Percentiles rank a stretch among this genome's conserved stretches.
Conservation (phyloP, 495 filamentous ascomycete genomes). For the Neurospora africana region DNA sequence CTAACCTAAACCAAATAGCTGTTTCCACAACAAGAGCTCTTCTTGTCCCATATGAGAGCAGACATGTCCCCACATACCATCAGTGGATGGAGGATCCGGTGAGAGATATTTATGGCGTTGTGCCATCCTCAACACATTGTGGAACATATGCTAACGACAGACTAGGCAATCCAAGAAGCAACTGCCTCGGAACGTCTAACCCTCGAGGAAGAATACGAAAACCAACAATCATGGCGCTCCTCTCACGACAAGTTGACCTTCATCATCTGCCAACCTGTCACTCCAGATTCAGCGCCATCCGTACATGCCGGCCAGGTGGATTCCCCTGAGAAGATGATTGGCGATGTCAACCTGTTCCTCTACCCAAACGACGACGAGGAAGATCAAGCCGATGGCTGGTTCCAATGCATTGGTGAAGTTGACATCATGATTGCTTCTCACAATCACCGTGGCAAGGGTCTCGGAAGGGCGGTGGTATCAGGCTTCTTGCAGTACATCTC, state of each 20-base stretch:
- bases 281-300: not conserved
- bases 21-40: slow-evolving; percentile 54
- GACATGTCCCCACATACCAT: slow-evolving; percentile 75
- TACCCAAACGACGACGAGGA: slow-evolving; percentile 32
- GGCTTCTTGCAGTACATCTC: slow-evolving; percentile 59
- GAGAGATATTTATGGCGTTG: slow-evolving; percentile 4
- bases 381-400: slow-evolving; percentile 11
- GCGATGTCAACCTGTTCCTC: slow-evolving; percentile 82
- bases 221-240: slow-evolving; percentile 72
- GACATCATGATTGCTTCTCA: slow-evolving; percentile 79
- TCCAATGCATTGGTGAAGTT: slow-evolving; percentile 54
- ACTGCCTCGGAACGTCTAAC: slow-evolving; percentile 77
- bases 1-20: slow-evolving; percentile 33
- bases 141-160: not conserved
- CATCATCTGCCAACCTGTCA: slow-evolving; percentile 46
- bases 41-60: slow-evolving; percentile 72
- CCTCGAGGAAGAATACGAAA: slow-evolving; percentile 69
- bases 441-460: slow-evolving; percentile 47
- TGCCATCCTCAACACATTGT: not conserved
- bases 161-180: slow-evolving; percentile 64
- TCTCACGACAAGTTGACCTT: slow-evolving; percentile 69
- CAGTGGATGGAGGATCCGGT: slow-evolving; percentile 87
- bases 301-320: slow-evolving; percentile 36
- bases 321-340: slow-evolving; percentile 52
- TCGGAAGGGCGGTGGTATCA: slow-evolving; percentile 54